These are phyloP conservation scores for Monilinia fructigena DNA, from an alignment of 2,329 filamentous ascomycete species.

Conservation along the genomic window DNA sequence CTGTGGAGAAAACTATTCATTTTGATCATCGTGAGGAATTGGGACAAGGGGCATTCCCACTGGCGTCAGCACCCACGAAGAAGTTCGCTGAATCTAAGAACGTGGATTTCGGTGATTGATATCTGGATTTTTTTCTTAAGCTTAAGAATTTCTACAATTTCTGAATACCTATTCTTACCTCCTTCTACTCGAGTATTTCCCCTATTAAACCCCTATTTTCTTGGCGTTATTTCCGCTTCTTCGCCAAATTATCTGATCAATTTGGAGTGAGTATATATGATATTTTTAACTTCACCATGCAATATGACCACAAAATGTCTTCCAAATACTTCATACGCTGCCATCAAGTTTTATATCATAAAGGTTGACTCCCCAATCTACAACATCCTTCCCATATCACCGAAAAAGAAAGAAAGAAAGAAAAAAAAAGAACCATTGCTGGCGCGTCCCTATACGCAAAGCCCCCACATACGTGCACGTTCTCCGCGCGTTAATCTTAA, in stretches of 20 bases:
- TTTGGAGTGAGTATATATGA: background rate
- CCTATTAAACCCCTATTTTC: background rate
- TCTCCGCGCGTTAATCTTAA: constrained; percentile 17
- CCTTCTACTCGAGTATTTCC: background rate
- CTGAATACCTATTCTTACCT: background rate
- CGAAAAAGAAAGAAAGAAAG: background rate
- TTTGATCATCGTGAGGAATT: constrained; percentile 24
- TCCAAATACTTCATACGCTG: background rate
- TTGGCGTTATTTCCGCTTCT: background rate
- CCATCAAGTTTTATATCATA: background rate
- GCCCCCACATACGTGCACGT: constrained; percentile 12
- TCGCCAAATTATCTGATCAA: background rate
- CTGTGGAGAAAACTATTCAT: constrained; percentile 42
- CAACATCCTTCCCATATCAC: background rate
- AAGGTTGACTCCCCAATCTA: background rate
- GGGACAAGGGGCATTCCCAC: background rate
- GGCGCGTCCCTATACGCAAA: constrained; percentile 19
- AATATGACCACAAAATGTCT: background rate
- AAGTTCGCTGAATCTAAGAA: background rate
- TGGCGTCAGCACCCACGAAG: background rate
- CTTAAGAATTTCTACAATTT: background rate
- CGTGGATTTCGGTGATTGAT: background rate
- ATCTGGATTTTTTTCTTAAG: background rate
- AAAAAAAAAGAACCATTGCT: background rate
- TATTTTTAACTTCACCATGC: background rate